Evolutionary conservation across 2,329 filamentous ascomycete genomes (phyloP), one percentile per base, ranked within the genome.

Genomic region (Pyrenochaeta sp.): DNA sequence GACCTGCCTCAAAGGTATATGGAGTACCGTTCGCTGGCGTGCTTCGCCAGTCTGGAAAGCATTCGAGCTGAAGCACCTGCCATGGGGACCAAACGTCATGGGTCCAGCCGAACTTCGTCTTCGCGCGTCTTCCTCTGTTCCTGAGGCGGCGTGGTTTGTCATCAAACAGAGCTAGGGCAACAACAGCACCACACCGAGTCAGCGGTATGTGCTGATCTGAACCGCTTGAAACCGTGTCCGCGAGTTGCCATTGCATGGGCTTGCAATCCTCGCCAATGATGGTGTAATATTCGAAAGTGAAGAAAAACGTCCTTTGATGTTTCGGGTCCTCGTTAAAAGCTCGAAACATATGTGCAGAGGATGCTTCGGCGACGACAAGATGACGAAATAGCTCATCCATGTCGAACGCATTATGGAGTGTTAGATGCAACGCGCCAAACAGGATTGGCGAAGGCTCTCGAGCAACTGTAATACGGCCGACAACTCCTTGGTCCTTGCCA

Each of bases 251-350:
- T 5, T 82, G 77, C 63, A 85, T 83, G 0, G 86, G 85, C 29
- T 79, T 77, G 35, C 85, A 80, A 3, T 80, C 81, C 4, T 83
- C 78, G 1, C 81, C 82, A 11, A 88, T 80, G 6, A 87, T 78
- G 4, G 85, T 88, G 64, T 86, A 87, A 66, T 87, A 88, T 60
- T 88, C 87, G 67, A 88, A 87, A 36, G 80, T 83, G 66, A 88
- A 87, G 59, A 87, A 82, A 67, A 87, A 87, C 7, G 81, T 83
- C 6, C 82, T 77, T 60, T 85, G 85, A 11, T 80, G 81, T 7
- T 82, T 74, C 4, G 74, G 64, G 23, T 81, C 75, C 2, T 71
- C 56, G 14, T 77, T 70, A 46, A 76, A 85, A n/a, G 82, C 80
- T 21, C 83, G 77, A 54, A 82, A 75, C 74, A 83, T 80, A 51